These are phyloP conservation scores for Angomonas ambiguus DNA, from an alignment of 208 protist genomes.

Conservation along the genomic window DNA sequence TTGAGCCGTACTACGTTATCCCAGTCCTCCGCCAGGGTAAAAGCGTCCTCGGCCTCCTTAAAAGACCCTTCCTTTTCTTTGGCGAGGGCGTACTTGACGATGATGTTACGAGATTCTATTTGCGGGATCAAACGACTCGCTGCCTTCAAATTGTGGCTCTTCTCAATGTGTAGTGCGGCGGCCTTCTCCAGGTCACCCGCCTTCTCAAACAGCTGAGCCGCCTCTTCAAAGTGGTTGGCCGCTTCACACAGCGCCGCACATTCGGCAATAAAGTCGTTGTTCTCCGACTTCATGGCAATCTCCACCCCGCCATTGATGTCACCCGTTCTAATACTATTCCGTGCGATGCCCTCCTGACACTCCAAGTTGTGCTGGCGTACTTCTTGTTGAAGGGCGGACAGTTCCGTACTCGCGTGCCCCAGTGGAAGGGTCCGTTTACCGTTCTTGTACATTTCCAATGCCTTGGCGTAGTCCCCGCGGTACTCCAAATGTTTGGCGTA, in stretches of 20 bases:
- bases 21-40: slow-evolving; percentile 92
- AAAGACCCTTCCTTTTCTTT: slow-evolving; percentile 89
- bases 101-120: slow-evolving; percentile 93
- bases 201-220: slow-evolving; percentile 93
- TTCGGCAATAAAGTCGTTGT: slow-evolving; percentile 71
- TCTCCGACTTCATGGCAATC: slow-evolving; percentile 70
- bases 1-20: slow-evolving; percentile 95
- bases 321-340: slow-evolving; percentile 87
- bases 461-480: slow-evolving; percentile 90
- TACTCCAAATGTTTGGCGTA: slow-evolving; percentile 96
- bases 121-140: slow-evolving; percentile 77
- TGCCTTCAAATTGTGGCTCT: slow-evolving; percentile 89
- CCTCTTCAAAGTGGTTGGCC: slow-evolving; percentile 90
- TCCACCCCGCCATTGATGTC: slow-evolving; percentile 80
- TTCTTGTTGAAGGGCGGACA: slow-evolving; percentile 59
- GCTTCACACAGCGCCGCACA: slow-evolving; percentile 93
- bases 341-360: slow-evolving; percentile 83
- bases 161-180: slow-evolving; percentile 92
- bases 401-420: slow-evolving; percentile 75
- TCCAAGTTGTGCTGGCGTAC: slow-evolving; percentile 74
- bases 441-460: slow-evolving; percentile 86
- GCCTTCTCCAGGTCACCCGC: slow-evolving; percentile 88
- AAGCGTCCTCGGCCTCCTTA: slow-evolving; percentile 91
- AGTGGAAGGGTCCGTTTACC: slow-evolving; percentile 58
- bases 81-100: slow-evolving; percentile 86